These are phyloP conservation scores for Pseudogymnoascus sp. DNA, from an alignment of 2,329 filamentous ascomycete species.

Conservation along the genomic window DNA sequence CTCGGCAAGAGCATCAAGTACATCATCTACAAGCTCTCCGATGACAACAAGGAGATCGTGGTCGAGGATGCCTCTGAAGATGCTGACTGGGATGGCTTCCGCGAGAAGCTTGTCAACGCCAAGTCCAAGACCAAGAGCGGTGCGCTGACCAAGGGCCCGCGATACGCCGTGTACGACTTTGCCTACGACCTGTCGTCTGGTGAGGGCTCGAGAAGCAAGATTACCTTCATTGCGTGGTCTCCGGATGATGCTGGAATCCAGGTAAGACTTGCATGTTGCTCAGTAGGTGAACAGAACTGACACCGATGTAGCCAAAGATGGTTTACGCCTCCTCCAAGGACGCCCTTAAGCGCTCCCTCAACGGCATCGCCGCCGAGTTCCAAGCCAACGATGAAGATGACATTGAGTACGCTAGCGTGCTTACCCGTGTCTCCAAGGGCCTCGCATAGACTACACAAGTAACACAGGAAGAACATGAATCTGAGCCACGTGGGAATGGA, in stretches of 20 bases:
- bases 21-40: conserved; percentile 81
- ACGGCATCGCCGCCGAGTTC: conserved; percentile 65
- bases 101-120: conserved; percentile 65
- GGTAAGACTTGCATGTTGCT: conserved; percentile 42
- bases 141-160: conserved; percentile 56
- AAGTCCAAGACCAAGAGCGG: conserved; percentile 64
- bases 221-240: conserved; percentile 71
- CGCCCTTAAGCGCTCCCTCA: conserved; percentile 70
- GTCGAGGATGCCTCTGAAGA: conserved; percentile 65
- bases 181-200: conserved; percentile 64
- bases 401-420: conserved; percentile 67
- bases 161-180: conserved; percentile 82
- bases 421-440: conserved; percentile 57
- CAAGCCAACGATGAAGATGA: conserved; percentile 80
- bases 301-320: conserved; percentile 65
- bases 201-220: conserved; percentile 72
- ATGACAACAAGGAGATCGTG: conserved; percentile 74
- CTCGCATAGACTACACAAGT: conserved; percentile 36
- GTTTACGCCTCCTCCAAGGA: conserved; percentile 85
- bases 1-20: conserved; percentile 74
- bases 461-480: background rate
- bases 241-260: conserved; percentile 73
- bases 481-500: conserved; percentile 5
- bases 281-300: conserved; percentile 11
- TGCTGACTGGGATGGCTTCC: conserved; percentile 64